Evolutionary conservation across 2,329 filamentous ascomycete species (phyloP).

Genomic region (Aspergillus sp.): DNA sequence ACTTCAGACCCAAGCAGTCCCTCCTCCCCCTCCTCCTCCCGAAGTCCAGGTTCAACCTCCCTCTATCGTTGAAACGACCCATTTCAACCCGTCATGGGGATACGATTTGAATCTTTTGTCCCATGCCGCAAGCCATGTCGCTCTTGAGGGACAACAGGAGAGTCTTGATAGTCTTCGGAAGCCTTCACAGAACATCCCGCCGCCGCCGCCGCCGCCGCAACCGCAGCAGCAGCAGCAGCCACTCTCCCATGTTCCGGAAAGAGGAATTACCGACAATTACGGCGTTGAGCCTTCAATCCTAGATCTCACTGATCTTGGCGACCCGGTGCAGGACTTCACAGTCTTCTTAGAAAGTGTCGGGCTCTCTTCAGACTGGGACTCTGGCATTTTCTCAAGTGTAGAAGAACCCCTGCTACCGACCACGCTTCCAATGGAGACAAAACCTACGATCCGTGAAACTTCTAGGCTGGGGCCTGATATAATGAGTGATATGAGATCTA

Average conservation of each 20-base stretch:
- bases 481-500: conserved; percentile 38
- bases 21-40: conserved; percentile 27
- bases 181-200: conserved; percentile 31
- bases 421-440: conserved; percentile 38
- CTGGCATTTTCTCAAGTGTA: conserved; percentile 45
- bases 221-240: conserved; percentile 33
- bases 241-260: conserved; percentile 33
- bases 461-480: conserved; percentile 41
- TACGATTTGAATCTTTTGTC: conserved; percentile 51
- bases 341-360: conserved; percentile 52
- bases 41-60: conserved; percentile 40
- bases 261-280: conserved; percentile 43
- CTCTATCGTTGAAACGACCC: conserved; percentile 43
- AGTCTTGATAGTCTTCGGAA: conserved; percentile 39
- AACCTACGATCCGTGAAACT: conserved; percentile 32
- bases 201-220: conserved; percentile 36
- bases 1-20: conserved; percentile 38
- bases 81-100: conserved; percentile 52
- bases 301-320: conserved; percentile 47
- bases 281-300: conserved; percentile 47
- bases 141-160: conserved; percentile 47
- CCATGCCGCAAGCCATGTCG: conserved; percentile 51
- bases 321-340: conserved; percentile 51
- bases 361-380: conserved; percentile 51
- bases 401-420: conserved; percentile 41